Evolutionary conservation across 129 eudicot genomes (phyloP), one percentile per base, ranked within the genome.

Genomic region (Dittrichia graveolens): DNA sequence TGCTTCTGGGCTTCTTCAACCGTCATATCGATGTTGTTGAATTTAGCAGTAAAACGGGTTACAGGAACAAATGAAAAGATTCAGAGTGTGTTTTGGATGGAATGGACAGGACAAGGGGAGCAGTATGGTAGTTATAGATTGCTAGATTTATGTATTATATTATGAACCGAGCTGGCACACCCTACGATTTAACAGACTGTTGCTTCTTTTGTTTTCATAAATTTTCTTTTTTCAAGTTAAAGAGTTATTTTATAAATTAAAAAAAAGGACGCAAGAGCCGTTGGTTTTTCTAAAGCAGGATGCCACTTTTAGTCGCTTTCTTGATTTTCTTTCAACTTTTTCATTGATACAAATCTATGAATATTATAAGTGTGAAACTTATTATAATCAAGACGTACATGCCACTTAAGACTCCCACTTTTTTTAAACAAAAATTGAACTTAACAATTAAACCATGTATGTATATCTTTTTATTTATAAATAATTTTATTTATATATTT

Each of bases 1-100:
- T 52, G 59, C 80, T 86, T 88, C 80, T 80, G 85, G 63, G 82
- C 71, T 54, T 85, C 90, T 69, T 85, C 90, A 58, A 63, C 83
- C 1, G 91, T 86, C 98, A 92, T 92, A 4, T 78, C 61, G 8
- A 54, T 60, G 74, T 52, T 47, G 72, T 58, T 18, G 63, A 49
- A 37, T 16, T 47, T 39, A 16, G 75, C 58, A 59, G 35, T 55
- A 41, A 40, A 42, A 16, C 10, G 66, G 66, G 62, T 14, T 54
- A 39, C 37, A 47, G 71, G 54, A 15, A 80, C 40, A 14, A 15
- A 63, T 18, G 69, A 65, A 69, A 69, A 69, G 76, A 73, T 65
- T 43, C 43, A 48, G 50, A 49, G 47, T 61, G 67, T 61, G 7
- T 24, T 66, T 56, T 43, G 78, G 63, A 64, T 79, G 47, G 69